Evolutionary conservation across 1,284 basidiomycete genomes (phyloP).

Genomic region (Apiotrichum siamense): DNA sequence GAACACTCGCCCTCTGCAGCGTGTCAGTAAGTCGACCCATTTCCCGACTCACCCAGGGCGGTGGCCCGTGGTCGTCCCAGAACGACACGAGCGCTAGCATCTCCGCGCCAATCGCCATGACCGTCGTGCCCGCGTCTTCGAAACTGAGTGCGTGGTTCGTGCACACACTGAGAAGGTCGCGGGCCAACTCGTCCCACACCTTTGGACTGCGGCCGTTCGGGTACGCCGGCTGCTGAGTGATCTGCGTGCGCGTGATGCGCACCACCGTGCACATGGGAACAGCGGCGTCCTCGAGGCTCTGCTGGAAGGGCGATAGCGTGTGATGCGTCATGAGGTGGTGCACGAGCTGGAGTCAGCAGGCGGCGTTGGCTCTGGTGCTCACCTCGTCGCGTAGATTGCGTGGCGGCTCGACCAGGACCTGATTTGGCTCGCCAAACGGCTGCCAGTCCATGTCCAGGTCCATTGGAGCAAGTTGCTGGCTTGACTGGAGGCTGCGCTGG

Average conservation of each 20-base stretch:
- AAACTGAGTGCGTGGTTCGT: constrained; percentile 11
- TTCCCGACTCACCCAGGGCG: not conserved
- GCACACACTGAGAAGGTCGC: constrained; percentile 16
- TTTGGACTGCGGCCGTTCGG: not conserved
- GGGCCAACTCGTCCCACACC: not conserved
- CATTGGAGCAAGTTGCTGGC: not conserved
- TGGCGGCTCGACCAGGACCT: not conserved
- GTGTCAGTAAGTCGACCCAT: not conserved
- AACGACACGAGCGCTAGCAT: not conserved
- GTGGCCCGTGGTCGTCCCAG: not conserved
- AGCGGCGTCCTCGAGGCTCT: not conserved
- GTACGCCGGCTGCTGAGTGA: not conserved
- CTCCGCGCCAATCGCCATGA: not conserved
- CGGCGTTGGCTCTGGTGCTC: not conserved
- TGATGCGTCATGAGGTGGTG: constrained; percentile 34
- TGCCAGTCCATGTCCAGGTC: constrained; percentile 16
- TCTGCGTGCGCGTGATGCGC: constrained; percentile 24
- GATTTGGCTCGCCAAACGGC: not conserved
- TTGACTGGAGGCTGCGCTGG: not conserved
- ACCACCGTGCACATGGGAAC: constrained; percentile 17
- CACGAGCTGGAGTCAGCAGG: constrained; percentile 22
- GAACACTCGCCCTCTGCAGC: constrained; percentile 5
- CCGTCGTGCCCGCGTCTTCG: constrained; percentile 6
- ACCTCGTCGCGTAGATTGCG: constrained; percentile 23
- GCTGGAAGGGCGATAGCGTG: constrained; percentile 11